Evolutionary conservation across 2,329 filamentous ascomycete species (phyloP), one percentile per base, ranked within the genome.

Genomic region (Septoria petroselini): DNA sequence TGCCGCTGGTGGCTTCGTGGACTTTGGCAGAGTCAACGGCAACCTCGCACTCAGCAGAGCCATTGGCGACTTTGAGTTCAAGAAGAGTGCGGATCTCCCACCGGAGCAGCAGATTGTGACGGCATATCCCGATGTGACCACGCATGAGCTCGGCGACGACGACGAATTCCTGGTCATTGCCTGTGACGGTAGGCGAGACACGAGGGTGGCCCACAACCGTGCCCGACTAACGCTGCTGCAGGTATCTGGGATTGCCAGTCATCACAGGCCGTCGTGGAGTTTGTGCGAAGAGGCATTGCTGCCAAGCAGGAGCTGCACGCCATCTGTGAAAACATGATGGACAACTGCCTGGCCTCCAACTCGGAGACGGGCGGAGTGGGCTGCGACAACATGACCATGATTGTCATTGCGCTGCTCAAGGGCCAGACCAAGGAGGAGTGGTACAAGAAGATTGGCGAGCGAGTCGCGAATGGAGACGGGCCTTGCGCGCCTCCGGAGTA

Each of bases 311-410:
- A 94, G 41, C 81, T 98, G 43, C 84, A 91, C 48, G 87, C 88
- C 69, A 97, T 98, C 65, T 97, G 91, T 71, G 93, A 98, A 74
- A 98, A 98, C 76, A 95, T 98, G 89, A 98, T 98, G 93, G 91
- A 98, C 77, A 98, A 97, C 76, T 98, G 93, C 69, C 79, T 98
- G 59, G 91, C 93, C 33, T 95, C 91, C 54, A 97, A 95, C 80
- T 95, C 91, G 60, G 93, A 98, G 74, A 96, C 91, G 25, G 93
- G 93, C 48, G 93, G 93, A 57, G 91, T 98, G 55, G 93, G 93
- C 55, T 98, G 93, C 71, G 93, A 98, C 76, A 98, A 98, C 78
- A 98, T 98, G 93, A 98, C 93, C 61, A 97, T 98, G 86, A 77
- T 85, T 62, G 80, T 98, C 59, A 76, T 98, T 66, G 93, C 86